Evolutionary conservation across 352 stramenopile genomes (phyloP).

Genomic region (Pythium brachiatum): DNA sequence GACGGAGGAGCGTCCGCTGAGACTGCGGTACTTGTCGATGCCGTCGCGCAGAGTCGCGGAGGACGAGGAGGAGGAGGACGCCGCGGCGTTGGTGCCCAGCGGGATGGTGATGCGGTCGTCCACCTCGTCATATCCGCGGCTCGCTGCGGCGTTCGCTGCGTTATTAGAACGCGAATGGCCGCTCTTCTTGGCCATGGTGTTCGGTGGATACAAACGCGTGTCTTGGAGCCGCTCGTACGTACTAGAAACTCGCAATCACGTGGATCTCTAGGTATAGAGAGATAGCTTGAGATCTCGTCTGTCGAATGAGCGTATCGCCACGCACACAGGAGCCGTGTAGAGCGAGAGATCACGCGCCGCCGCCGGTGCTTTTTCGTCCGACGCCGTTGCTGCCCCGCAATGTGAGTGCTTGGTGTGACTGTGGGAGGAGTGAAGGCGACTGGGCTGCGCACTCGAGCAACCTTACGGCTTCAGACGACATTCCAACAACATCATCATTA

Average conservation of each 20-base stretch:
- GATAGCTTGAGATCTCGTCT: slow-evolving; percentile 8
- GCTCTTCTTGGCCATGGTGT: slow-evolving; percentile 20
- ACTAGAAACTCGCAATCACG: not conserved
- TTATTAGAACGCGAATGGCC: not conserved
- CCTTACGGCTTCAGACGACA: slow-evolving; percentile 16
- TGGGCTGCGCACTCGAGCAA: slow-evolving; percentile 15
- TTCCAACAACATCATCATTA: slow-evolving; percentile 16
- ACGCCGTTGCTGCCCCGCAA: slow-evolving; percentile 5
- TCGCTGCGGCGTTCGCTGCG: not conserved
- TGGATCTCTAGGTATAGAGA: not conserved
- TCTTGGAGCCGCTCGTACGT: not conserved
- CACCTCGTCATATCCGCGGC: slow-evolving; percentile 43
- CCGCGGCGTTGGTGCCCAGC: slow-evolving; percentile 39
- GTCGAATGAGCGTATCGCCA: not conserved
- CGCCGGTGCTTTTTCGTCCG: slow-evolving; percentile 2
- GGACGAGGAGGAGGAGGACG: slow-evolving; percentile 6
- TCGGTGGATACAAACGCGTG: not conserved
- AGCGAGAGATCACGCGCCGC: slow-evolving; percentile 11
- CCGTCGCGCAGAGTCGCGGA: slow-evolving; percentile 43
- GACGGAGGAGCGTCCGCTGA: slow-evolving; percentile 23
- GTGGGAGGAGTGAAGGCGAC: slow-evolving; percentile 5
- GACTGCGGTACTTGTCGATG: slow-evolving; percentile 63
- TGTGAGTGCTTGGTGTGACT: slow-evolving; percentile 7
- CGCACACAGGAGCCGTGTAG: not conserved
- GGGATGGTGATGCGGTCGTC: slow-evolving; percentile 74